Conservation (phyloP, 352 stramenopile genomes). For the Phytopythium ostracodes region DNA sequence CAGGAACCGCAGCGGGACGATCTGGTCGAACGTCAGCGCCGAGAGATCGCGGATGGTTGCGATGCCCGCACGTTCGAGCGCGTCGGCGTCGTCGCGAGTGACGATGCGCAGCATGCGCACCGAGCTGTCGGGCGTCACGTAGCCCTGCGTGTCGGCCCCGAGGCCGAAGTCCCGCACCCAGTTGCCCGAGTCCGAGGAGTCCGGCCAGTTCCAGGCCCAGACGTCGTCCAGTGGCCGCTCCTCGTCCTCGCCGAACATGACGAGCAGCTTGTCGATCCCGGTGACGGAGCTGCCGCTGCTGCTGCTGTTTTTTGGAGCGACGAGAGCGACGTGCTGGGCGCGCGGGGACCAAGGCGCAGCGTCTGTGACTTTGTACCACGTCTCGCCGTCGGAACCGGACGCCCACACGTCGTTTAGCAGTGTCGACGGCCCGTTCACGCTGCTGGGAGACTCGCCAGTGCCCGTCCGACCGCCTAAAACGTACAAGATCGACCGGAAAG, state of each 20-base stretch:
- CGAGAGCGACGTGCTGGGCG: slow-evolving; percentile 48
- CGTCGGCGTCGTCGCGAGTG: slow-evolving; percentile 34
- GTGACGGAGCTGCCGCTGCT: slow-evolving; percentile 35
- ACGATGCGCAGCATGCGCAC: slow-evolving; percentile 54
- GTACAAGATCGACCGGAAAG: slow-evolving; percentile 52
- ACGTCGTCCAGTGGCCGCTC: slow-evolving; percentile 57
- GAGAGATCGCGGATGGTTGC: slow-evolving; percentile 81
- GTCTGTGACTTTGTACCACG: slow-evolving; percentile 29
- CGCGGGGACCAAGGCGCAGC: slow-evolving; percentile 43
- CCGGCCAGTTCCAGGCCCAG: slow-evolving; percentile 48
- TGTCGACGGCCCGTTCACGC: slow-evolving; percentile 11
- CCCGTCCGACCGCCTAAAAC: slow-evolving; percentile 54
- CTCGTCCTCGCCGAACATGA: slow-evolving; percentile 62
- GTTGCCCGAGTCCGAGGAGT: slow-evolving; percentile 5
- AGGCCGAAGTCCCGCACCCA: slow-evolving; percentile 52
- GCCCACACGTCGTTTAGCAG: slow-evolving; percentile 70
- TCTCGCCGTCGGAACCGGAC: slow-evolving; percentile 40
- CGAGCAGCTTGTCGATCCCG: slow-evolving; percentile 38
- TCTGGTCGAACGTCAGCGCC: slow-evolving; percentile 40
- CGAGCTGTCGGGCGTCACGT: slow-evolving; percentile 41
- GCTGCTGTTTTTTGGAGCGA: slow-evolving; percentile 37
- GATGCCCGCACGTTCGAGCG: slow-evolving; percentile 59
- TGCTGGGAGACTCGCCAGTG: slow-evolving; percentile 15
- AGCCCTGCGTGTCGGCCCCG: slow-evolving; percentile 26
- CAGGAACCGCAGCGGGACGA: slow-evolving; percentile 36